Evolutionary conservation across 495 filamentous ascomycete genomes (phyloP), one percentile per base, ranked within the genome.

Genomic region (Melanomma pulvis-pyrius): DNA sequence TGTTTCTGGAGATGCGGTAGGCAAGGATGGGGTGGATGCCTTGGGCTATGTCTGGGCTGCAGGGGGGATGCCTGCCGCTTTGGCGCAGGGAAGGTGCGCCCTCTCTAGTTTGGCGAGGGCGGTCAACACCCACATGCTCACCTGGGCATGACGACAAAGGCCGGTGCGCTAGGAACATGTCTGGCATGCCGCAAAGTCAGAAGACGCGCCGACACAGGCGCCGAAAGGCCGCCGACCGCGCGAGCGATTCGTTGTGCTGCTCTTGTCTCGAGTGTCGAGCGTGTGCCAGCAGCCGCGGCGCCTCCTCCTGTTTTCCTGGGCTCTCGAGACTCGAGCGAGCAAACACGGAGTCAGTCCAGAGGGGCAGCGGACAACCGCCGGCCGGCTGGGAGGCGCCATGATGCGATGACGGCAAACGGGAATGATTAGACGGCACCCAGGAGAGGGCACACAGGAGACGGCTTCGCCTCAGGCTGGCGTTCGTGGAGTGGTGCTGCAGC

Each of bases 251-350:
- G 51, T 1, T 54, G 51, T 1, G 12, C 54, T 41, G 36, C 54
- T 21, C 32, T 46, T 15, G 21, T 54, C 17, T 26, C 2, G n/a
- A 26, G 21, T 12, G 21, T 22, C 4, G 17, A 34, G 51, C 26
- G 29, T 36, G 61, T 34, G 51, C 61, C 61, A 64, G 61, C 61
- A 64, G 61, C 61, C 61, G 61, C 61, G 51, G 32, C 17, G 30
- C 21, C 54, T 57, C 54, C 54, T 57, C 9, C 3, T n/a, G 39
- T 15, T 2, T 44, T 44, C 39, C 17, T 6, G n/a, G 48, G n/a
- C 39, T 44, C 39, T 6, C 9, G 39, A 2, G 30, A 32, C 4
- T 9, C 52, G 52, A 25, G 52, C 25, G 52, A 21, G 28, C 52
- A 36, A 55, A 55, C 29, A 19, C 13, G 4, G 52, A 8, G 22